Percentiles rank a stretch among this genome's conserved stretches.
Evolutionary conservation across 352 stramenopile species (phyloP).

Genomic region (Phytophthora crassamura): DNA sequence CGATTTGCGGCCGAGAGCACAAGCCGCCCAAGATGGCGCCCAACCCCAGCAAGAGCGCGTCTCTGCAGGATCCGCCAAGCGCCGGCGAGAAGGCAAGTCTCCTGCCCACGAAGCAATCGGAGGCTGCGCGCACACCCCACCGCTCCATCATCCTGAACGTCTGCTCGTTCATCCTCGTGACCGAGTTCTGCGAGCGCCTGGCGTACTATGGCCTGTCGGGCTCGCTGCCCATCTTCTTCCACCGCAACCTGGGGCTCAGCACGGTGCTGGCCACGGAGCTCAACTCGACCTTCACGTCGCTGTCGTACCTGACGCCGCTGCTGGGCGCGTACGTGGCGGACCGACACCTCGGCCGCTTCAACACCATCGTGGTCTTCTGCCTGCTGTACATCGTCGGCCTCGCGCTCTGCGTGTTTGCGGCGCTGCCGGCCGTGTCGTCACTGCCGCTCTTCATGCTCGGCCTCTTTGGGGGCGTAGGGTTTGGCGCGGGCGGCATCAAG

Average conservation of each 20-base stretch:
- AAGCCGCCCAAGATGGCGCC: conserved; percentile 37
- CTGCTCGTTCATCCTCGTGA: conserved; percentile 90
- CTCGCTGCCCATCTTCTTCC: conserved; percentile 89
- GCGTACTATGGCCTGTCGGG: conserved; percentile 86
- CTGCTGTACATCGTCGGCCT: conserved; percentile 75
- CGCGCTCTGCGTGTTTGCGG: conserved; percentile 72
- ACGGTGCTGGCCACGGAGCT: conserved; percentile 87
- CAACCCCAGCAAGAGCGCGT: conserved; percentile 9
- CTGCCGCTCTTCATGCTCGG: conserved; percentile 80
- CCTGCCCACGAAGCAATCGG: conserved; percentile 29
- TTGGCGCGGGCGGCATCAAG: conserved; percentile 80
- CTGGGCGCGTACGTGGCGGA: conserved; percentile 86
- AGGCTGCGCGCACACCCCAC: conserved; percentile 24
- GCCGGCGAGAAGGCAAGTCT: conserved; percentile 29
- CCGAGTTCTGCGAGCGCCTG: conserved; percentile 87
- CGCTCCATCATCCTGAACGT: conserved; percentile 87
- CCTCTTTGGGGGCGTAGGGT: conserved; percentile 80
- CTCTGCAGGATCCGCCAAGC: conserved; percentile 18
- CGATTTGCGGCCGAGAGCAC: conserved; percentile 15
- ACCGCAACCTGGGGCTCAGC: conserved; percentile 81
- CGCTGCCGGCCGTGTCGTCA: conserved; percentile 62
- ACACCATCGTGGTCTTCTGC: conserved; percentile 81
- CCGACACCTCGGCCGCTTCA: conserved; percentile 79
- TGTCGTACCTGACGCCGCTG: conserved; percentile 87
- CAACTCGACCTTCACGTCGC: conserved; percentile 86